Evolutionary conservation across 2,329 filamentous ascomycete genomes (phyloP).

Genomic region (Thelonectria rubi): DNA sequence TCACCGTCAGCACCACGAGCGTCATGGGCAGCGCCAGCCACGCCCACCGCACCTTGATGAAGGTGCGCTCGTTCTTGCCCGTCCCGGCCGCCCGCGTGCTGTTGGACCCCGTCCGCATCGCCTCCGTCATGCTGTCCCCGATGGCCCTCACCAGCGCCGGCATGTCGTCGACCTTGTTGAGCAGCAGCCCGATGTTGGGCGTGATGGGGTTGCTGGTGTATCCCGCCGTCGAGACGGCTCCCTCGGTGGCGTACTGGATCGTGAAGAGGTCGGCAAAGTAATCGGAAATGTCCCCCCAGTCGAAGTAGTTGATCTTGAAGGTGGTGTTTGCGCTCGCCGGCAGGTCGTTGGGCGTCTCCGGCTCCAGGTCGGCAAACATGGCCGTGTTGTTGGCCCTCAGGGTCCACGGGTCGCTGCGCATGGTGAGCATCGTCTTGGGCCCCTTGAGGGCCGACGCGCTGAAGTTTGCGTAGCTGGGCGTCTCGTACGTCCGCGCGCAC

Average conservation of each 20-base stretch:
- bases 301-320: conserved; percentile 7
- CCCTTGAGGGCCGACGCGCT: not conserved
- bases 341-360: not conserved
- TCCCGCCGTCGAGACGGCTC: not conserved
- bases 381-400: not conserved
- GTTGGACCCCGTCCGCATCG: not conserved
- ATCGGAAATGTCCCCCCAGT: not conserved
- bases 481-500: not conserved
- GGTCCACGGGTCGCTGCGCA: not conserved
- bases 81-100: not conserved
- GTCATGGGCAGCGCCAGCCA: conserved; percentile 4
- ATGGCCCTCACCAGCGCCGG: not conserved
- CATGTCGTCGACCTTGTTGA: not conserved
- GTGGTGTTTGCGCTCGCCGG: not conserved
- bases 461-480: conserved; percentile 2
- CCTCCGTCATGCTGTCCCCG: not conserved
- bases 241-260: not conserved
- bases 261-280: not conserved
- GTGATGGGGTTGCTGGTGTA: not conserved
- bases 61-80: not conserved
- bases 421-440: not conserved
- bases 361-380: not conserved
- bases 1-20: not conserved
- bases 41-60: conserved; percentile 3
- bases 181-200: not conserved